Conservation (phyloP, 2,329 filamentous ascomycete species). For the Phialophora tarda region DNA sequence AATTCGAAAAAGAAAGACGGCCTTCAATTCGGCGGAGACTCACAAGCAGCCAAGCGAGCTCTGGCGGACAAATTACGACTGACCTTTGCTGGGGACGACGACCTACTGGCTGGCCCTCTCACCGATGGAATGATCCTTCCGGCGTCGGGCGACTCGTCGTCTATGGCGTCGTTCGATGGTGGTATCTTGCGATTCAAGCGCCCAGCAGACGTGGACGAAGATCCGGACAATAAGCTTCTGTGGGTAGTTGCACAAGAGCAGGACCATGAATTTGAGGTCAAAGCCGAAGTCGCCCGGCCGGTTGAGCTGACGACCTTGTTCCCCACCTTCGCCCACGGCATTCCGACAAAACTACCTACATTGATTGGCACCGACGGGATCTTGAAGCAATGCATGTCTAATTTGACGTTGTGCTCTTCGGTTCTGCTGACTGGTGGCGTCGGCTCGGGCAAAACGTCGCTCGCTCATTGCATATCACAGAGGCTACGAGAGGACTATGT, state of each 20-base stretch:
- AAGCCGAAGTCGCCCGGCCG: conserved; percentile 72
- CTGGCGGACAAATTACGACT: conserved; percentile 70
- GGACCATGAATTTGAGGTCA: conserved; percentile 75
- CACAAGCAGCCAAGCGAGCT: conserved; percentile 80
- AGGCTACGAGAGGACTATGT: conserved; percentile 73
- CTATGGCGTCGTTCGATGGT: conserved; percentile 74
- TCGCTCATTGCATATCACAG: conserved; percentile 77
- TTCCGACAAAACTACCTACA: conserved; percentile 60
- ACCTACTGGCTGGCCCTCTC: conserved; percentile 79
- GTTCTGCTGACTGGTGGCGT: conserved; percentile 87
- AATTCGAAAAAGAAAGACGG: conserved; percentile 65
- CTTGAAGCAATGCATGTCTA: conserved; percentile 72
- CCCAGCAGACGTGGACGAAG: conserved; percentile 44
- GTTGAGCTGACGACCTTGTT: conserved; percentile 52
- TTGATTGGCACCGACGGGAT: conserved; percentile 86
- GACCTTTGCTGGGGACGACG: conserved; percentile 61
- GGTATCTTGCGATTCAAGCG: conserved; percentile 74
- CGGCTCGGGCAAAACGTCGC: conserved; percentile 85
- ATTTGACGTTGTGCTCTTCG: conserved; percentile 84
- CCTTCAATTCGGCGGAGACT: conserved; percentile 85
- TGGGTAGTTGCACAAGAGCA: conserved; percentile 83
- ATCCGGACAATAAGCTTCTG: conserved; percentile 41
- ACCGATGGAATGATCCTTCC: conserved; percentile 86
- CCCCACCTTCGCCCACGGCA: conserved; percentile 59
- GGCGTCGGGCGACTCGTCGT: conserved; percentile 61